Percentiles rank a stretch among this genome's conserved stretches.
Evolutionary conservation across 1,139 yeast genomes (phyloP).

Genomic region (Blastobotrys petasosporus): DNA sequence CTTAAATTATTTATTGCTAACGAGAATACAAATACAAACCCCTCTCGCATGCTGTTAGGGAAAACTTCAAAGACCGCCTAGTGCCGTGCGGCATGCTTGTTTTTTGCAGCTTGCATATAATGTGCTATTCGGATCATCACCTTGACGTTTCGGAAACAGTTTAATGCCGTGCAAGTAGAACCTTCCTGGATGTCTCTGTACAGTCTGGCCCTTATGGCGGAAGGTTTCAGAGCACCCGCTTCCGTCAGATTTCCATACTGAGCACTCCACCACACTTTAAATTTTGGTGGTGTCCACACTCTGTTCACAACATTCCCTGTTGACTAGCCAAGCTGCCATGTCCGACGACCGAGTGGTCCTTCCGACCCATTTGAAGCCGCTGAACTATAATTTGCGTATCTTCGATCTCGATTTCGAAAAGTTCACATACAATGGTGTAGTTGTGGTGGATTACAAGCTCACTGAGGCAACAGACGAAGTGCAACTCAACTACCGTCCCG

Average conservation of each 20-base stretch:
- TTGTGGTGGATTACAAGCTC: conserved; percentile 44
- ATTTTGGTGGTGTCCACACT: not conserved
- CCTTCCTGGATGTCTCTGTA: too few species aligned
- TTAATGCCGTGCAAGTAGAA: too few species aligned
- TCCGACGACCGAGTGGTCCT: conserved; percentile 45
- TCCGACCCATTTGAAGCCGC: conserved; percentile 50
- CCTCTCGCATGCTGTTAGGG: too few species aligned
- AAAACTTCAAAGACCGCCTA: too few species aligned
- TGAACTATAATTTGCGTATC: conserved; percentile 36
- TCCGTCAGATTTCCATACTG: not conserved
- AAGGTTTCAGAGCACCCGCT: not conserved
- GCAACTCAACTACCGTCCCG: conserved; percentile 30
- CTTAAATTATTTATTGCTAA: too few species aligned
- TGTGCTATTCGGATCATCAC: too few species aligned
- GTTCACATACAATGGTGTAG: conserved; percentile 48
- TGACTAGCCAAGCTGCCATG: conserved; percentile 9
- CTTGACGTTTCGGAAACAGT: too few species aligned
- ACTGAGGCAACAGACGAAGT: conserved; percentile 35
- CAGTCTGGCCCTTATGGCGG: not conserved
- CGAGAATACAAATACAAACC: too few species aligned
- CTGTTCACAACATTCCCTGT: not conserved
- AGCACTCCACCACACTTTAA: not conserved
- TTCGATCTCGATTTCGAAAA: conserved; percentile 44
- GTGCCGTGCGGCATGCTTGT: too few species aligned
- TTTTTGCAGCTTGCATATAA: too few species aligned